These are phyloP conservation scores for Sarcodon sp. DNA, from an alignment of 768 basidiomycete species.

Conservation along the genomic window DNA sequence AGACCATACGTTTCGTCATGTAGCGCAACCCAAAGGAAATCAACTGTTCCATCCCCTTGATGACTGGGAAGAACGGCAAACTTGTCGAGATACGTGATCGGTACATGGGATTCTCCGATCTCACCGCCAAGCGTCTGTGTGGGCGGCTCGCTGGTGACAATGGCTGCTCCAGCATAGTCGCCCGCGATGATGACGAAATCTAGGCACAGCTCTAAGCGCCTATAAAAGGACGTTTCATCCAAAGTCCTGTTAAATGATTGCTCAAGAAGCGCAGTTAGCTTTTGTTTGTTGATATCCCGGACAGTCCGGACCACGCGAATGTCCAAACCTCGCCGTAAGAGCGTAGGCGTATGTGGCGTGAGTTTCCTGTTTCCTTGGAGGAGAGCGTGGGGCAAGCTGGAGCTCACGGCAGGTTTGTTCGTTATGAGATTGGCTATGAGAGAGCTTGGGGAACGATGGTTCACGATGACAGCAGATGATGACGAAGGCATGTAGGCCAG, in stretches of 20 bases:
- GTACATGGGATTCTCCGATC: constrained; percentile 12
- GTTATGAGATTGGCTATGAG: constrained; percentile 97
- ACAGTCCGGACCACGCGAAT: constrained; percentile 68
- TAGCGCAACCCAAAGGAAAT: constrained; percentile 97
- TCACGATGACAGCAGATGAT: constrained; percentile 93
- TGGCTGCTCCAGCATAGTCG: constrained; percentile 89
- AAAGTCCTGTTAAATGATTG: constrained; percentile 72
- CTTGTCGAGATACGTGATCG: constrained; percentile 93
- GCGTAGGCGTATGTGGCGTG: constrained; percentile 84
- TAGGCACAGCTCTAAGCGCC: constrained; percentile 58
- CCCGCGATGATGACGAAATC: constrained; percentile 93
- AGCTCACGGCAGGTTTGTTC: constrained; percentile 93
- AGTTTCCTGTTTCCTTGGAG: constrained; percentile 79
- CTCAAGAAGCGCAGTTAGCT: constrained; percentile 76
- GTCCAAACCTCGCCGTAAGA: constrained; percentile 80
- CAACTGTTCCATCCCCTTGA: constrained; percentile 97
- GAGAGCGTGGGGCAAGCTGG: constrained; percentile 88
- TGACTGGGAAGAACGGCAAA: constrained; percentile 92
- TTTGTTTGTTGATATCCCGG: constrained; percentile 58
- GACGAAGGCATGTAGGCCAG: constrained; percentile 85
- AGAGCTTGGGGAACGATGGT: constrained; percentile 89
- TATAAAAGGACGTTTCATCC: constrained; percentile 64
- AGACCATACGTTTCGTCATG: constrained; percentile 98
- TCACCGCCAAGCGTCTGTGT: constrained; percentile 28
- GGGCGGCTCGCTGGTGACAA: constrained; percentile 58